Base-by-base conservation (phyloP, 148 eudicot species). In the Rhododendron simsii region DNA sequence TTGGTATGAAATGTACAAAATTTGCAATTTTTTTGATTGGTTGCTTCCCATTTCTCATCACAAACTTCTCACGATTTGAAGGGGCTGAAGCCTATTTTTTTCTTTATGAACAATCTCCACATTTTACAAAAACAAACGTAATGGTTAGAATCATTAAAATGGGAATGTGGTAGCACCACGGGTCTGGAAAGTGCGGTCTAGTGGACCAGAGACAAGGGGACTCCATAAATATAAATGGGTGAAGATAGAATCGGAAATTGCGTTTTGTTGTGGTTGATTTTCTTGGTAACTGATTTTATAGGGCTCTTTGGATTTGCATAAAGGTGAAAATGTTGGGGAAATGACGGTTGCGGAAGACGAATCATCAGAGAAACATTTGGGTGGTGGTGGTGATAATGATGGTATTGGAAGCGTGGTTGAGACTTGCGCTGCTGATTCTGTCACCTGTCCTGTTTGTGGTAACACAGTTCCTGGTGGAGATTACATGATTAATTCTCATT, bases 391-490 rank as follows among this genome's bases (percentile, higher is more conserved):
- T 69, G 37, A 30, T 13, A 26, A 11, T 69, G 39, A 30, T 28
- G 39, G 75, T 12, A 28, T 12, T 28, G 44, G 48, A 35, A 35
- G 26, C 48, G 71, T 67, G 5, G 88, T 37, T 65, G 88, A 83
- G 84, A n/a, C 65, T 12, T 78, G 75, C 10, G 78, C 33, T 35
- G 50, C 41, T 82, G 89, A 28, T 7, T 90, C 39, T 67, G 93
- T 90, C 20, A 61, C 77, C 80, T 93, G 95, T 84, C 95, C 95
- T 35, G 93, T 92, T 90, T 93, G 95, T 21, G 85, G 87, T 4
- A 84, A 79, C 87, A 61, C 78, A 83, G 89, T 93, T 86, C 77
- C 76, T 26, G 90, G 94, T 53, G 92, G 87, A 77, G 88, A 91
- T 83, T 73, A 63, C 65, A 45, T 79, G 45, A 84, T 93, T 50